A percentile compares a stretch with the other conserved stretches of the same genome.
Evolutionary conservation across 176 grass and related monocot species (phyloP).

Genomic region (Rhynchospora breviuscula): DNA sequence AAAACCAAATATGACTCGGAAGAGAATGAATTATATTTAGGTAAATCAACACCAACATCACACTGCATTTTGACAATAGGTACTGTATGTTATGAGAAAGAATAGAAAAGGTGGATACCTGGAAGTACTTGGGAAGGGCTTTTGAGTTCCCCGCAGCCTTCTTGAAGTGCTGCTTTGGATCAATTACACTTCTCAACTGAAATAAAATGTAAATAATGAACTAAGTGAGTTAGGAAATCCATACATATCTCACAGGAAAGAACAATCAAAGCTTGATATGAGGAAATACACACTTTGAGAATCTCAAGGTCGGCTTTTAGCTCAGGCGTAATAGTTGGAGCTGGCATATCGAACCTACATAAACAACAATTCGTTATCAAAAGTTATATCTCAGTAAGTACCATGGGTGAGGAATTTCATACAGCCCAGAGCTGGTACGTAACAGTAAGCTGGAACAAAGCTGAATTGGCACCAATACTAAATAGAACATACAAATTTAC

Average conservation of each 20-base stretch:
- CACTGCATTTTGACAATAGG: background rate
- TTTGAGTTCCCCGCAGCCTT: conserved; percentile 61
- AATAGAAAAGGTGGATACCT: conserved; percentile 33
- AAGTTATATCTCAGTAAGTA: background rate
- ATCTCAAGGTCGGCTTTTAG: conserved; percentile 88
- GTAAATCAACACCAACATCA: background rate
- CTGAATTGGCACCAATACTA: background rate
- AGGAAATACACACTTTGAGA: conserved; percentile 52
- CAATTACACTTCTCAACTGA: conserved; percentile 76
- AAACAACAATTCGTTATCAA: background rate
- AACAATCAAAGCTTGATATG: background rate
- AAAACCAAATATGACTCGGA: background rate
- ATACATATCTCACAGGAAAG: background rate
- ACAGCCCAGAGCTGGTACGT: background rate
- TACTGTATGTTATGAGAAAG: background rate
- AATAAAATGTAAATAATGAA: background rate
- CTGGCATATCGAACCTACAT: conserved; percentile 91
- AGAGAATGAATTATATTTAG: background rate
- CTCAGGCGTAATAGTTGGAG: conserved; percentile 71
- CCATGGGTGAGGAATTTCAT: background rate
- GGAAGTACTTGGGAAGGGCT: conserved; percentile 75
- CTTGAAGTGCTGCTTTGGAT: conserved; percentile 97
- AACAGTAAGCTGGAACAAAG: background rate
- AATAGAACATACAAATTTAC: conserved; percentile 1
- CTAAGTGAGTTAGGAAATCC: background rate